Conservation (phyloP, 768 basidiomycete species). For the Sporobolomyces pararoseus region DNA sequence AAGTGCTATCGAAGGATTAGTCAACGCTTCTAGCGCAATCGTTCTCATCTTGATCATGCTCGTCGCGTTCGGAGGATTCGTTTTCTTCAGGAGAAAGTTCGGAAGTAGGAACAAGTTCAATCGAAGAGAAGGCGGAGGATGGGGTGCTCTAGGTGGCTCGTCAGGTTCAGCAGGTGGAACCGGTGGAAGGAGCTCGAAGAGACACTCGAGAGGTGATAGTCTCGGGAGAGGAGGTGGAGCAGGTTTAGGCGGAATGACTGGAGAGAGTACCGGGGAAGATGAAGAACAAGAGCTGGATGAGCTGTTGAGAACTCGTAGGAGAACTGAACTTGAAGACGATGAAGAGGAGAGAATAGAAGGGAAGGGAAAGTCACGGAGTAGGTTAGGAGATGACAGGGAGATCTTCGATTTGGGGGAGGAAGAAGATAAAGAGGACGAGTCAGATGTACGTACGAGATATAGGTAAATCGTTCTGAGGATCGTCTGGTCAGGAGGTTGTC, state of each 20-base stretch:
- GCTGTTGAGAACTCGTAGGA: slow-evolving; percentile 10
- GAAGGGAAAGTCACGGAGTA: slow-evolving; percentile 9
- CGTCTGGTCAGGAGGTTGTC: too few species aligned
- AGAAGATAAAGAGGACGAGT: slow-evolving; percentile 21
- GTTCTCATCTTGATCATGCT: slow-evolving; percentile 37
- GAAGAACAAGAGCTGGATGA: slow-evolving; percentile 39
- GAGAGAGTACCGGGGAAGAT: neutral
- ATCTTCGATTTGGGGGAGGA: slow-evolving; percentile 39
- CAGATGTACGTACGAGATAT: neutral
- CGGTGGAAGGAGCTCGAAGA: neutral
- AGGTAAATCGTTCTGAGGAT: too few species aligned
- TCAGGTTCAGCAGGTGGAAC: neutral
- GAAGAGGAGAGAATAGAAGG: slow-evolving; percentile 2
- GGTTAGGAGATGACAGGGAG: slow-evolving; percentile 23
- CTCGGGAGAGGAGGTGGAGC: slow-evolving; percentile 9
- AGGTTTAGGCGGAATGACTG: neutral
- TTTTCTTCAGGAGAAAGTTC: slow-evolving; percentile 15
- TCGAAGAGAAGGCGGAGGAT: slow-evolving; percentile 1
- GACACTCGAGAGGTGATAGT: slow-evolving; percentile 18
- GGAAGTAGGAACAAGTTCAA: slow-evolving; percentile 7
- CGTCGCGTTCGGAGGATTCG: slow-evolving; percentile 21
- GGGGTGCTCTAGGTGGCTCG: slow-evolving; percentile 15
- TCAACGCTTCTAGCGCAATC: slow-evolving; percentile 33
- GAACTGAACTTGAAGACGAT: slow-evolving; percentile 11
- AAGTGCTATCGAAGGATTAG: slow-evolving; percentile 34